Evolutionary conservation across 2,329 filamentous ascomycete species (phyloP).

Genomic region (Ophiostoma pallidulum): DNA sequence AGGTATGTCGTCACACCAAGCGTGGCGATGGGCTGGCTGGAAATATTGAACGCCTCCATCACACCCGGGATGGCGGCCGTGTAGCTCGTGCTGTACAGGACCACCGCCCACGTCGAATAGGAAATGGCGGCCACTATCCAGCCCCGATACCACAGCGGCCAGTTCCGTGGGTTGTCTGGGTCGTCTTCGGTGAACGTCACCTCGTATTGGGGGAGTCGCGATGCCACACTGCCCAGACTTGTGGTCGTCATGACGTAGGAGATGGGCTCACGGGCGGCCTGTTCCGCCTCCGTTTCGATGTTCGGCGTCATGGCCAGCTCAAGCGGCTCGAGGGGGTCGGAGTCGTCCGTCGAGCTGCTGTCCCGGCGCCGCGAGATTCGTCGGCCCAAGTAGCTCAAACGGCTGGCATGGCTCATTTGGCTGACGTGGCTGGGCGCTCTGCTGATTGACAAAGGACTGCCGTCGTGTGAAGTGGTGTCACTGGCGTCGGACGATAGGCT

Average conservation of each 20-base stretch:
- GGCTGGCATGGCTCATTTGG: conserved; percentile 5
- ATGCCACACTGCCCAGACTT: conserved; percentile 30
- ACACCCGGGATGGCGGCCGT: conserved; percentile 60
- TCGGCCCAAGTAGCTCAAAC: not conserved
- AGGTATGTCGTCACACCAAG: conserved; percentile 69
- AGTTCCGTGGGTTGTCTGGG: conserved; percentile 55
- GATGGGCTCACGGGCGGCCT: conserved; percentile 27
- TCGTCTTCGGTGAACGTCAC: conserved; percentile 57
- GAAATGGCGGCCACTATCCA: conserved; percentile 33
- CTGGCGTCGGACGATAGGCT: not conserved
- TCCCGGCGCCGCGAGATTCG: conserved; percentile 2
- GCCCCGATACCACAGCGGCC: conserved; percentile 42
- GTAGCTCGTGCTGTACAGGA: conserved; percentile 67
- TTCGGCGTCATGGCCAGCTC: conserved; percentile 17
- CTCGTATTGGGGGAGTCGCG: conserved; percentile 50
- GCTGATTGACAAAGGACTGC: too few species aligned
- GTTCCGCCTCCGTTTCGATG: conserved; percentile 13
- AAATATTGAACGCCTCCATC: conserved; percentile 51
- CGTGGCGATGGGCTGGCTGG: conserved; percentile 46
- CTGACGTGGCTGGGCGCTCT: not conserved
- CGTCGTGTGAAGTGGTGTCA: not conserved
- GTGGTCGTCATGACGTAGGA: conserved; percentile 29
- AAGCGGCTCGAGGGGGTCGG: conserved; percentile 16
- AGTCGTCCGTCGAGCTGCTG: conserved; percentile 12
- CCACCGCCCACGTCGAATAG: conserved; percentile 36